Evolutionary conservation across 345 rosid species (phyloP).

Genomic region (Nephelium lappaceum): DNA sequence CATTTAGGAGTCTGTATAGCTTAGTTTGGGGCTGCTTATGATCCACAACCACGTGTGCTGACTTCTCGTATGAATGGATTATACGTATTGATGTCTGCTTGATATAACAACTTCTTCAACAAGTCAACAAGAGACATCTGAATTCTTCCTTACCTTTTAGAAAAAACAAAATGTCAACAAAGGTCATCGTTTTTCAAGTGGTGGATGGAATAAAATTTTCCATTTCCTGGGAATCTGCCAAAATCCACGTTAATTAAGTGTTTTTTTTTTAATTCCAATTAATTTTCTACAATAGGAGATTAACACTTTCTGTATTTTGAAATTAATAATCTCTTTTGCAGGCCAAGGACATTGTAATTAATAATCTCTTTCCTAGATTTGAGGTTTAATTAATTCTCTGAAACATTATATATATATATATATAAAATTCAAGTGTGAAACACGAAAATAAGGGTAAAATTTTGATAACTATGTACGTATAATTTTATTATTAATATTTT

Average conservation of each 20-base stretch:
- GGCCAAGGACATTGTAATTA: not conserved
- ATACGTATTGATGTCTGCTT: not conserved
- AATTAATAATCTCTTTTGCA: too few species aligned
- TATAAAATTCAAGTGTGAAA: not conserved
- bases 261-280: not conserved
- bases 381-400: too few species aligned
- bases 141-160: not conserved
- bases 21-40: too few species aligned
- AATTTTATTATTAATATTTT: too few species aligned
- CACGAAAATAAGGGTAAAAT: too few species aligned
- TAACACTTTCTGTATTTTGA: not conserved
- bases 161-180: constrained; percentile 7
- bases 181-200: not conserved
- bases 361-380: too few species aligned
- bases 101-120: not conserved
- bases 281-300: not conserved
- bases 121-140: not conserved
- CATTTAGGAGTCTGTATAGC: too few species aligned
- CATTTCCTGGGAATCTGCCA: not conserved
- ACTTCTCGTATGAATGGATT: not conserved
- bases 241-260: not conserved
- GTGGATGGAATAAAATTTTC: not conserved
- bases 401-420: not conserved
- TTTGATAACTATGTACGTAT: too few species aligned
- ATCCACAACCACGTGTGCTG: not conserved